Conservation (phyloP, 176 grass and related monocot genomes). For the Musa acuminata region DNA sequence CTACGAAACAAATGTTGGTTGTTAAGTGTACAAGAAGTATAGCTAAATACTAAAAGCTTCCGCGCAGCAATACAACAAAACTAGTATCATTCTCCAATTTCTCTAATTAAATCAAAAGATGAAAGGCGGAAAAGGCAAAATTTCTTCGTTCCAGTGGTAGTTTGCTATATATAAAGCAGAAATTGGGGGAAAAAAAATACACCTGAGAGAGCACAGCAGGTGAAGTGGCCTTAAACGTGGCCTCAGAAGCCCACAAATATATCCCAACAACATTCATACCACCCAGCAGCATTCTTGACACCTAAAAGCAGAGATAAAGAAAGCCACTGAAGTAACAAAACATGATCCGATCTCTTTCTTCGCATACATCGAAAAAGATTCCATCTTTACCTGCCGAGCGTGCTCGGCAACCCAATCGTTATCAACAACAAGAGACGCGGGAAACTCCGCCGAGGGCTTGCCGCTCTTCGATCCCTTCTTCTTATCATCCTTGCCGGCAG, state of each 20-base stretch:
- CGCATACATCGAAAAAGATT: background rate
- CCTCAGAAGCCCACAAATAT: slow-evolving; percentile 80
- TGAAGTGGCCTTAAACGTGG: slow-evolving; percentile 65
- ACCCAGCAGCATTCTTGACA: slow-evolving; percentile 85
- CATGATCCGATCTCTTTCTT: background rate
- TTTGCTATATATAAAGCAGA: background rate
- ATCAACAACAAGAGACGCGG: slow-evolving; percentile 46
- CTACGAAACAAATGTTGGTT: background rate
- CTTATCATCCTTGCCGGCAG: slow-evolving; percentile 22
- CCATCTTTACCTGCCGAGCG: slow-evolving; percentile 48
- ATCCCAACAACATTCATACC: slow-evolving; percentile 67
- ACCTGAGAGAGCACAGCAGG: slow-evolving; percentile 63
- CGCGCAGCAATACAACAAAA: background rate
- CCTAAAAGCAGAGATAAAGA: slow-evolving; percentile 28
- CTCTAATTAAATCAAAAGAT: background rate
- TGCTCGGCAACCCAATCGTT: slow-evolving; percentile 88
- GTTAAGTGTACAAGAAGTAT: background rate
- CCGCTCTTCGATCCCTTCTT: slow-evolving; percentile 35
- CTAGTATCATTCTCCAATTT: background rate
- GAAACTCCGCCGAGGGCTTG: slow-evolving; percentile 27
- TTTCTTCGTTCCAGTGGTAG: background rate
- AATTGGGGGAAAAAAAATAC: background rate
- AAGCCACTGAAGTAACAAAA: background rate
- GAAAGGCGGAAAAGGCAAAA: background rate
- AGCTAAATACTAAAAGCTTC: background rate